phyloP scores from a whole-genome alignment of 495 filamentous ascomycete species.

The Jackrogersella minutella region DNA sequence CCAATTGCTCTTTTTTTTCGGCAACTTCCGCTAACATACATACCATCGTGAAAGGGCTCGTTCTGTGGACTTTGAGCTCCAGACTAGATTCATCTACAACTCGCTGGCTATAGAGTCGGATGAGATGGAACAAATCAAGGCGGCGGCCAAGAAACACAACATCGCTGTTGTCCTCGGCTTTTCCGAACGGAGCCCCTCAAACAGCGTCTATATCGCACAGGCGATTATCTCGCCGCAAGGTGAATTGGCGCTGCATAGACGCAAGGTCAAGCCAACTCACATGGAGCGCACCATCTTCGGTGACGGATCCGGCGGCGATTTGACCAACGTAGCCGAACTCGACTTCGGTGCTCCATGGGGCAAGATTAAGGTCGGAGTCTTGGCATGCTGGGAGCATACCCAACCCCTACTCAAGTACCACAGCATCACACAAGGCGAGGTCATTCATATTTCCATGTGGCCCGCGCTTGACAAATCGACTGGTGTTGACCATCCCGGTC shows the following conservation, averaged over 20 bases:
- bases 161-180: constrained; percentile 64
- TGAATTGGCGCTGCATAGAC: constrained; percentile 52
- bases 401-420: constrained; percentile 69
- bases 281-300: constrained; percentile 70
- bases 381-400: constrained; percentile 67
- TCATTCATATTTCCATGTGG: constrained; percentile 69
- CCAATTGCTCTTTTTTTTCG: background rate
- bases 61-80: constrained; percentile 51
- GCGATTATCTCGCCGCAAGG: constrained; percentile 58
- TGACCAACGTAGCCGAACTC: constrained; percentile 54
- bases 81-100: constrained; percentile 58
- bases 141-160: constrained; percentile 48
- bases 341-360: constrained; percentile 46
- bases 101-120: constrained; percentile 54
- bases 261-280: constrained; percentile 69
- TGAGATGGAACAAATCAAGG: constrained; percentile 57
- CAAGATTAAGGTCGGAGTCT: constrained; percentile 53
- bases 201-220: constrained; percentile 66
- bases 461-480: constrained; percentile 49
- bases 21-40: background rate
- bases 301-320: constrained; percentile 55
- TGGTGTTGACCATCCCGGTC: constrained; percentile 37
- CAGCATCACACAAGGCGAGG: constrained; percentile 57
- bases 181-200: constrained; percentile 55
- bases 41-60: constrained; percentile 47